phyloP scores from a whole-genome alignment of 2,329 filamentous ascomycete species.

The Dothiorella sarmentorum region DNA sequence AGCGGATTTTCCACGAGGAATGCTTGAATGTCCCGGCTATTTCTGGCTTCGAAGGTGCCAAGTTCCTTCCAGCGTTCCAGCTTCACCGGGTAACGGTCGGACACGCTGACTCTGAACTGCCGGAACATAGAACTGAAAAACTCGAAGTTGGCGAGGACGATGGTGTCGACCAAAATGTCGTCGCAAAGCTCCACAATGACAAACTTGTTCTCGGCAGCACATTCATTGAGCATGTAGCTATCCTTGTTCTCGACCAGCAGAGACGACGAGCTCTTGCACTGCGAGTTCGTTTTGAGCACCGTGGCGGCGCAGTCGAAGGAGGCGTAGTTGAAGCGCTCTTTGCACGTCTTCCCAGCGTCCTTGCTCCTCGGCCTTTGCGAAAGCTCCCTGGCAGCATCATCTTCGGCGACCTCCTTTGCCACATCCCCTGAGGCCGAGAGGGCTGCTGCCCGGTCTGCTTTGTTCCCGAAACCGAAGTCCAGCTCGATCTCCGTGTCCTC shows the following conservation, averaged over 20 bases:
- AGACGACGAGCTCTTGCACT: conserved; percentile 82
- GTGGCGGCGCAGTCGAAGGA: conserved; percentile 97
- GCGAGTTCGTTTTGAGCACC: conserved; percentile 81
- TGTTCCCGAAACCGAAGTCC: conserved; percentile 59
- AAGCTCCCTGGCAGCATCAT: conserved; percentile 23
- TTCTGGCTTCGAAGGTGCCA: conserved; percentile 85
- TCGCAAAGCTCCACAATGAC: conserved; percentile 92
- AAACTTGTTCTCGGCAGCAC: conserved; percentile 82
- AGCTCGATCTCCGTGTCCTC: conserved; percentile 85
- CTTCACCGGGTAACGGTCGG: conserved; percentile 92
- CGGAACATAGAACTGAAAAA: conserved; percentile 98
- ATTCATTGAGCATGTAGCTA: conserved; percentile 95
- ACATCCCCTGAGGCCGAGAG: background rate
- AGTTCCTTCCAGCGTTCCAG: conserved; percentile 85
- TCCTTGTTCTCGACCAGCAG: conserved; percentile 97
- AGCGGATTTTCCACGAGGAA: conserved; percentile 92
- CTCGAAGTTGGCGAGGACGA: conserved; percentile 97
- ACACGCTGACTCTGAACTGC: conserved; percentile 85
- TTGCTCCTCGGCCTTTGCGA: conserved; percentile 62
- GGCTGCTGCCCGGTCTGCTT: conserved; percentile 3
- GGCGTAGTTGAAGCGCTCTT: conserved; percentile 95
- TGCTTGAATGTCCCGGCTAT: conserved; percentile 88
- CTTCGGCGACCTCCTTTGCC: background rate
- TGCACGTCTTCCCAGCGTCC: conserved; percentile 95
- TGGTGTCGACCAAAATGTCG: conserved; percentile 80